These are phyloP conservation scores for Penicillium verrucosum DNA, from an alignment of 2,329 filamentous ascomycete genomes.

Conservation along the genomic window DNA sequence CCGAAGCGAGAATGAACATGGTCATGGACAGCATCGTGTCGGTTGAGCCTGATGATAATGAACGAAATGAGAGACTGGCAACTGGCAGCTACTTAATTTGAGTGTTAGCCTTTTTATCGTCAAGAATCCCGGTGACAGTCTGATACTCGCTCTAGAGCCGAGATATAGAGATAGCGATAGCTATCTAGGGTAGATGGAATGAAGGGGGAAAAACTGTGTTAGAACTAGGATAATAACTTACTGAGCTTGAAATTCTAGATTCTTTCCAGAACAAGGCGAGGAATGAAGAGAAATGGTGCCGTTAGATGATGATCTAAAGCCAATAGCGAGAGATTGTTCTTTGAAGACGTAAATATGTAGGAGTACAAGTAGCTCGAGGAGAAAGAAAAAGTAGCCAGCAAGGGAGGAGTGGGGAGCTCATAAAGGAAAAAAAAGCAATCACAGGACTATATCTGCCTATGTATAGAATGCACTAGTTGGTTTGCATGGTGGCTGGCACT, in stretches of 20 bases:
- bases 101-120: neutral
- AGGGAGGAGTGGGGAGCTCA: constrained; percentile 6
- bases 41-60: constrained; percentile 7
- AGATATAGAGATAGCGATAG: constrained; percentile 2
- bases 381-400: constrained; percentile 1
- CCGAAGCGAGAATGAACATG: constrained; percentile 33
- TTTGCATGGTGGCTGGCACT: constrained; percentile 11
- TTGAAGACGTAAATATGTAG: neutral
- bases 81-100: neutral
- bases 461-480: constrained; percentile 8
- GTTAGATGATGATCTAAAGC: neutral
- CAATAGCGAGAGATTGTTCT: constrained; percentile 3
- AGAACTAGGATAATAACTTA: constrained; percentile 7
- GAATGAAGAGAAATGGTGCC: constrained; percentile 1
- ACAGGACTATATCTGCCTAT: constrained; percentile 12
- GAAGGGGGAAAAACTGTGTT: constrained; percentile 11
- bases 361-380: neutral
- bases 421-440: constrained; percentile 14
- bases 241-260: neutral
- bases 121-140: neutral
- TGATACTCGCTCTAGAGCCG: neutral
- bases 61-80: neutral
- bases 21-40: constrained; percentile 28
- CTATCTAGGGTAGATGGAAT: constrained; percentile 10
- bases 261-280: constrained; percentile 1